Evolutionary conservation across 148 eudicot genomes (phyloP), one percentile per base, ranked within the genome.

Genomic region (Spergularia bocconei): DNA sequence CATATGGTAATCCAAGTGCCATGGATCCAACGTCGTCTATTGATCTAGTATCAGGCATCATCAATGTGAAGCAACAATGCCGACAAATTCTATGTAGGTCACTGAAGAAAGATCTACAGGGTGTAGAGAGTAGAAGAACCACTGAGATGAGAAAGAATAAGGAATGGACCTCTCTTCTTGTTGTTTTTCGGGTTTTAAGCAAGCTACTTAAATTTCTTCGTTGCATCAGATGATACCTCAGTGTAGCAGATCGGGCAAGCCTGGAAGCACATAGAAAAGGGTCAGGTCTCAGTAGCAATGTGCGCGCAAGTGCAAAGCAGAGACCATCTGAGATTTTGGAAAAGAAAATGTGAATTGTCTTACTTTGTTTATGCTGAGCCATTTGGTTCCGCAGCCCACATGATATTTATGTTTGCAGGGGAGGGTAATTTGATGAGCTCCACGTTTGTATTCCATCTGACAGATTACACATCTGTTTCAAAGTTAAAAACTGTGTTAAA

Each of bases 381-480:
- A 95, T 83, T 82, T 90, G 74, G 88, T 82, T 75, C 96, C 96
- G 76, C 98, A 95, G 52, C 75, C 84, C 69, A 82, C 76, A 77
- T 95, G 98, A 78, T 95, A 95, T 70, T 86, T 83, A 79, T 95
- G 98, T 72, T 92, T 95, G 84, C 98, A 95, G 12, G 98, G 98
- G 79, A 95, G 96, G 75, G 84, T 87, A 33, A 95, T 82, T 41
- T 78, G 85, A 64, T 85, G 87, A 54, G 89, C 91, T 75, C 91
- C 86, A 71, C 93, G 89, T 86, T 85, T 92, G 62, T 87, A 95
- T 77, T 92, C 93, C 98, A 95, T 95, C 85, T 95, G 98, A 81
- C 98, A 95, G 59, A 95, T 89, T 48, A 95, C 98, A 69, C 98
- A 95, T 87, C 98, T 94, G 88, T 70, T 29, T 73, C 72, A 36